Evolutionary conservation across 495 filamentous ascomycete species (phyloP), one percentile per base, ranked within the genome.

Genomic region (Corynascus novoguineensis): DNA sequence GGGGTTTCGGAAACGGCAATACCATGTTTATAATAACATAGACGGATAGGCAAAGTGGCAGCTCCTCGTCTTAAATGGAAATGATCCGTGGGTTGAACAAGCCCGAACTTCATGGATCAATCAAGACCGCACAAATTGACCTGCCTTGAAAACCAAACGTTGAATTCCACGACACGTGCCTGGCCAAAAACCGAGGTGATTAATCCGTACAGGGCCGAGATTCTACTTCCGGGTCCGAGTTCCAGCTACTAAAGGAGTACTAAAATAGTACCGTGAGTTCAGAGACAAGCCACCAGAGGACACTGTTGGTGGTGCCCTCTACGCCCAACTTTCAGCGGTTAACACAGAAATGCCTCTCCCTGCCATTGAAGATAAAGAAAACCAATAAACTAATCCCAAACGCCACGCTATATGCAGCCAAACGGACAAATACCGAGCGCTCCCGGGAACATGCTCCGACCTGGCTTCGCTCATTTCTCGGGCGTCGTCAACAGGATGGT

Each of bases 371-470:
- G 28, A 60, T 59, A 41, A 54, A 27, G 53, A 8, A 47, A 58
- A 34, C 58, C 57, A 38, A 50, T 45, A 32, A 45, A 40, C n/a
- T n/a, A n/a, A n/a, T n/a, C n/a, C n/a, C n/a, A 24, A 65, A 67
- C 64, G 64, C 64, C 64, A 25, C 64, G 65, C 65, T 68, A 63
- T 46, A 62, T 64, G 63, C 53, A 53, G 45, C 45, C 29, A 54
- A 62, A 58, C 29, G 55, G 57, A 62, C 45, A 50, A 38, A 52
- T 42, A 51, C 49, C 21, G 56, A 37, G 40, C 19, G 25, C 1
- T 12, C 37, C 40, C 40, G 42, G 47, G 35, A 53, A 38, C 32
- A n/a, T 15, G 15, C 12, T 21, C 40, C 24, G 25, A n/a, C 25
- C 24, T 12, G 31, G 24, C 5, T 47, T 17, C 21, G 11, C 8